phyloP scores from a whole-genome alignment of 2,329 filamentous ascomycete genomes.

The Westerdykella ornata region DNA sequence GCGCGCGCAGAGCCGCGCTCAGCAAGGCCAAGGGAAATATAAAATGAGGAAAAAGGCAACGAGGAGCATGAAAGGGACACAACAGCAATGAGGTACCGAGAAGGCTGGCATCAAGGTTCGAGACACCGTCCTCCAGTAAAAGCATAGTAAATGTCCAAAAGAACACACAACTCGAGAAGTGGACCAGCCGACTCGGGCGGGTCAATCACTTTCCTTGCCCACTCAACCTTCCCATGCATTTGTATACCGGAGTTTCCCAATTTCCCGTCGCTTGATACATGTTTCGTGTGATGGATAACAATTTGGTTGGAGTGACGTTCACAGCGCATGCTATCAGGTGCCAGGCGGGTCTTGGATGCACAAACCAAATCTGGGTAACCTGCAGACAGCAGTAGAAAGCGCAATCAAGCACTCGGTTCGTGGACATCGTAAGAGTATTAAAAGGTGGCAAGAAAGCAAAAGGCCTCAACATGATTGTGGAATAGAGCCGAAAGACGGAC shows the following conservation, averaged over 20 bases:
- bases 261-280: slow-evolving; percentile 18
- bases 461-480: slow-evolving; percentile 12
- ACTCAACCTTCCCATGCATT: slow-evolving; percentile 14
- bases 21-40: no score
- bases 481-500: slow-evolving; percentile 10
- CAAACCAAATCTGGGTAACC: slow-evolving; percentile 23
- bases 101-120: no score
- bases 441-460: slow-evolving; percentile 12
- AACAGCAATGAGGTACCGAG: no score
- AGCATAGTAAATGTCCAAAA: slow-evolving; percentile 4
- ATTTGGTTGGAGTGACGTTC: slow-evolving; percentile 21
- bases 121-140: no score
- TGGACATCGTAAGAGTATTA: slow-evolving; percentile 31
- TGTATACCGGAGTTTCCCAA: slow-evolving; percentile 16
- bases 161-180: slow-evolving; percentile 1
- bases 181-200: not conserved
- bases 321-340: no score
- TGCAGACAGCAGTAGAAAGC: slow-evolving; percentile 23
- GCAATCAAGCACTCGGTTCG: slow-evolving; percentile 34
- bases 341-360: slow-evolving; percentile 10
- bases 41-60: no score
- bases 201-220: slow-evolving; percentile 9
- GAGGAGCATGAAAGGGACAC: no score
- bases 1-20: no score
- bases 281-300: slow-evolving; percentile 10